Conservation (phyloP, 1,139 yeast genomes). For the Yamadazyma dendronema region DNA sequence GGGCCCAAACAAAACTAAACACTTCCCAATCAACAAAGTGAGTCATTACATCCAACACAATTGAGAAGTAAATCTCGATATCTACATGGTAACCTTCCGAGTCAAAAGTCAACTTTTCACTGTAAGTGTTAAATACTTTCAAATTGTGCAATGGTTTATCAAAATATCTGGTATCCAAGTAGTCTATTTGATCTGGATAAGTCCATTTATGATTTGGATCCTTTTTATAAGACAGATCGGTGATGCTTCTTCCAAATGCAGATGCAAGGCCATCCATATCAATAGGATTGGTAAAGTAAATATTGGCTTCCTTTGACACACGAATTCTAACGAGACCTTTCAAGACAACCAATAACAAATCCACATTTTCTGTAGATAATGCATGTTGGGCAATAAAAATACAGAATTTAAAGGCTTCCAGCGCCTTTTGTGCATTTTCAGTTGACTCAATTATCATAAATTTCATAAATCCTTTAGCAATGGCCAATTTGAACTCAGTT, state of each 20-base stretch:
- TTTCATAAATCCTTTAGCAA: constrained; percentile 33
- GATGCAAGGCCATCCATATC: constrained; percentile 71
- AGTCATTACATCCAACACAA: constrained; percentile 51
- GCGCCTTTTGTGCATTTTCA: constrained; percentile 27
- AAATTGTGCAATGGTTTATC: constrained; percentile 28
- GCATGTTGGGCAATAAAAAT: constrained; percentile 28
- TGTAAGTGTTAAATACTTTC: constrained; percentile 15
- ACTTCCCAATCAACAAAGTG: constrained; percentile 67
- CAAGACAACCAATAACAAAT: constrained; percentile 47
- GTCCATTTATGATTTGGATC: constrained; percentile 42
- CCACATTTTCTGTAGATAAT: constrained; percentile 24
- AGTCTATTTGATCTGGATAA: constrained; percentile 56
- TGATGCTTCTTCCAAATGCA: constrained; percentile 51
- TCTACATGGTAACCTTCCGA: constrained; percentile 26
- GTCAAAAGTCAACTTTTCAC: constrained; percentile 11
- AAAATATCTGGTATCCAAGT: constrained; percentile 44
- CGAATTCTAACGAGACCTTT: constrained; percentile 58
- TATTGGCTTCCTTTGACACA: constrained; percentile 42
- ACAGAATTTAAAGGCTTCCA: constrained; percentile 26
- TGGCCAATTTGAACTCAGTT: constrained; percentile 17
- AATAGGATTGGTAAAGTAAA: constrained; percentile 53
- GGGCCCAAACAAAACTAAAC: constrained; percentile 65
- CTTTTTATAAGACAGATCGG: constrained; percentile 20
- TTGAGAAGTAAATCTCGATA: constrained; percentile 50
- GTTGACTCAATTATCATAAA: constrained; percentile 29